Evolutionary conservation across 768 basidiomycete species (phyloP).

Genomic region (Amanita fuliginea): DNA sequence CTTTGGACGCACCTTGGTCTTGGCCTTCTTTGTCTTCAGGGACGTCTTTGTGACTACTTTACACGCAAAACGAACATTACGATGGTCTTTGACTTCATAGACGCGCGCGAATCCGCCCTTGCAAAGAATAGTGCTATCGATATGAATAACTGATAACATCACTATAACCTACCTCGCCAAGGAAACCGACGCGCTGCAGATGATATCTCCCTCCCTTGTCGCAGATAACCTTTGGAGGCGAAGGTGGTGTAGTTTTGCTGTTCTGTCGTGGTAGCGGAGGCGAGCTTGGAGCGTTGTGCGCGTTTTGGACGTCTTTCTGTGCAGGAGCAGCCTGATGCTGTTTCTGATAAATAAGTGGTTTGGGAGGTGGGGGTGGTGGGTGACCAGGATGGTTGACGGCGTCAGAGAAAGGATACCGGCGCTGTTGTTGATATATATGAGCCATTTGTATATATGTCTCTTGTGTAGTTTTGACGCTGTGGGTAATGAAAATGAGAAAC

Average conservation of each 20-base stretch:
- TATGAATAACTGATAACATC: conserved; percentile 15
- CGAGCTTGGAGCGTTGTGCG: conserved; percentile 32
- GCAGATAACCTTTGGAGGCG: conserved; percentile 65
- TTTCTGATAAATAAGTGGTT: conserved; percentile 5
- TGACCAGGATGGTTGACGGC: conserved; percentile 19
- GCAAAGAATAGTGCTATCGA: background rate
- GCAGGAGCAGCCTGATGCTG: conserved; percentile 10
- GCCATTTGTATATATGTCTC: background rate
- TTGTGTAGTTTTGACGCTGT: conserved; percentile 10
- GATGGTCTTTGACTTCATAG: conserved; percentile 78
- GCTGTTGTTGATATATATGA: conserved; percentile 4
- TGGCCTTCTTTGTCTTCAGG: conserved; percentile 91
- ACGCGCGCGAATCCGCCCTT: conserved; percentile 93
- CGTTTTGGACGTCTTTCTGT: conserved; percentile 22
- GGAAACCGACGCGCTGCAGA: conserved; percentile 67
- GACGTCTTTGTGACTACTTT: conserved; percentile 93
- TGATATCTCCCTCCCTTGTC: conserved; percentile 48
- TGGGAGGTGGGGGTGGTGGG: conserved; percentile 6
- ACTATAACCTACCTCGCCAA: conserved; percentile 64
- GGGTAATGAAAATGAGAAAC: background rate
- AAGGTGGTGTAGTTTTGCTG: conserved; percentile 70
- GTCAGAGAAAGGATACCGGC: conserved; percentile 18
- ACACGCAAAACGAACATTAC: conserved; percentile 63
- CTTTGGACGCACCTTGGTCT: conserved; percentile 64
- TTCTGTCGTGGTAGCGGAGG: conserved; percentile 77